Evolutionary conservation across 2,329 filamentous ascomycete species (phyloP).

Genomic region (Alternaria longipes): DNA sequence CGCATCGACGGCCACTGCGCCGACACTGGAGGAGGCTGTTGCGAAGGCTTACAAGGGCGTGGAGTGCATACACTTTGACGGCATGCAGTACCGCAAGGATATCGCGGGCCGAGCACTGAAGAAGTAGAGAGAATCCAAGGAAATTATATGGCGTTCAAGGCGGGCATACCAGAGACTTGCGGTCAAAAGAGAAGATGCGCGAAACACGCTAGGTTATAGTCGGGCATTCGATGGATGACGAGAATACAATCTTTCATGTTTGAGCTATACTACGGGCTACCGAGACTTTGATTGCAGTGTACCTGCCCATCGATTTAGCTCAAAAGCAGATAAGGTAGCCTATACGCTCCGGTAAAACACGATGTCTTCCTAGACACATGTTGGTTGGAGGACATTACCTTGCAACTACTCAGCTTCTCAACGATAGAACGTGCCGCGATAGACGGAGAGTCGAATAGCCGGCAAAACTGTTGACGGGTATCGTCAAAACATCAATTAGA

Average conservation of each 20-base stretch:
- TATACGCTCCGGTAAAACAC: neutral
- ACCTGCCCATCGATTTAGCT: no score
- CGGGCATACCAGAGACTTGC: conserved; percentile 5
- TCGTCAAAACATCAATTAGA: neutral
- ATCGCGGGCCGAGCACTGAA: conserved; percentile 71
- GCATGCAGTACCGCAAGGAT: conserved; percentile 91
- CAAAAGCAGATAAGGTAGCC: no score
- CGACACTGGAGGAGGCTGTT: conserved; percentile 82
- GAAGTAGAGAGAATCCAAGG: conserved; percentile 25
- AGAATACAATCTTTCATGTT: no score
- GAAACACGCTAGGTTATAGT: neutral
- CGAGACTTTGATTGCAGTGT: no score
- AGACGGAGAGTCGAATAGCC: neutral
- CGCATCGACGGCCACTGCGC: conserved; percentile 82
- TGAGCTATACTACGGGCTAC: no score
- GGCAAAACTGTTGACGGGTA: neutral
- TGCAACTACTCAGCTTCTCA: neutral
- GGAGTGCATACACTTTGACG: conserved; percentile 79
- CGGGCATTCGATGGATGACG: neutral
- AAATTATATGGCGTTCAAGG: conserved; percentile 4
- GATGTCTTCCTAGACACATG: neutral
- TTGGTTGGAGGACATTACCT: neutral
- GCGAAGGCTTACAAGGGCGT: conserved; percentile 88
- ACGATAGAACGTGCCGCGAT: neutral
- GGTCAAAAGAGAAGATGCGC: neutral